Conservation (phyloP, 2,329 filamentous ascomycete species). For the Sphaerulina vaccinii region DNA sequence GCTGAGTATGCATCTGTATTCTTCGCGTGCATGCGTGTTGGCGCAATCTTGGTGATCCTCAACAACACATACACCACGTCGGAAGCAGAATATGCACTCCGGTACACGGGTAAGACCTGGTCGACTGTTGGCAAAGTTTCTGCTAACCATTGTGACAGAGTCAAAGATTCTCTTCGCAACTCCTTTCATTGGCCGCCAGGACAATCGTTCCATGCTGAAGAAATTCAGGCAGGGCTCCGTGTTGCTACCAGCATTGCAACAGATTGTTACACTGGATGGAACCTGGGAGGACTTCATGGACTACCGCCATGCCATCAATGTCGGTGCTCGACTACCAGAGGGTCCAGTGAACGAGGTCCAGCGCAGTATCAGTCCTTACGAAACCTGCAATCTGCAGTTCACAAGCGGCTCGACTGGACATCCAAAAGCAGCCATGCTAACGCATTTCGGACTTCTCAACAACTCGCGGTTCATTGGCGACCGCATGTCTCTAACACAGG, state of each 20-base stretch:
- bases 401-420: conserved; percentile 72
- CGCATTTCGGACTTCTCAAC: conserved; percentile 40
- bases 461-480: conserved; percentile 53
- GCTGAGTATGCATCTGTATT: conserved; percentile 64
- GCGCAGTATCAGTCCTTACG: conserved; percentile 59
- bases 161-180: conserved; percentile 74
- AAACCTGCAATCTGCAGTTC: conserved; percentile 73
- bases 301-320: conserved; percentile 34
- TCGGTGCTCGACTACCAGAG: conserved; percentile 51
- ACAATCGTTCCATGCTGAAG: conserved; percentile 60
- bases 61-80: conserved; percentile 79
- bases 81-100: conserved; percentile 69
- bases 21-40: conserved; percentile 62
- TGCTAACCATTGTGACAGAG: conserved; percentile 44
- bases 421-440: conserved; percentile 73
- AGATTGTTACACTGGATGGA: conserved; percentile 32
- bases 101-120: conserved; percentile 62
- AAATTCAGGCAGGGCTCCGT: conserved; percentile 20
- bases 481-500: conserved; percentile 65
- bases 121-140: not conserved
- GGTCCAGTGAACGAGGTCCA: conserved; percentile 55
- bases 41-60: conserved; percentile 64
- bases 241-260: conserved; percentile 25
- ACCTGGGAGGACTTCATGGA: conserved; percentile 24
- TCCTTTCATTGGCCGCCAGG: conserved; percentile 63